Evolutionary conservation across 805 yeast species (phyloP).

Genomic region (Wickerhamiella galacta): DNA sequence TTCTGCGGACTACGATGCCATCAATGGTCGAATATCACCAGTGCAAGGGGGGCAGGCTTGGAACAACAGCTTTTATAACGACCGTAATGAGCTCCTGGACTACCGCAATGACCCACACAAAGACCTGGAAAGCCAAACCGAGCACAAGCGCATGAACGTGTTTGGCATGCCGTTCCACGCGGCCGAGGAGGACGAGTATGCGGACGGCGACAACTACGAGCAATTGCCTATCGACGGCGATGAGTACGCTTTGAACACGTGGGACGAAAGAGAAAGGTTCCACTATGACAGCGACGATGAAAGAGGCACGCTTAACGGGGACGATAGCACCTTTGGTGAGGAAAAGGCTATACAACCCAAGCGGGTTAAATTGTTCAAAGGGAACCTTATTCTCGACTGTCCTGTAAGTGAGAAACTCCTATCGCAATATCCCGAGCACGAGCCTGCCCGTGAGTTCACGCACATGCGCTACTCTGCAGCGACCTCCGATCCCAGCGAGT

Average conservation of each 20-base stretch:
- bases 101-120: not conserved
- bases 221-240: constrained; percentile 25
- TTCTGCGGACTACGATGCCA: too few species aligned
- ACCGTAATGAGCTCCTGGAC: not conserved
- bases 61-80: not conserved
- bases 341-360: constrained; percentile 22
- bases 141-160: constrained; percentile 1
- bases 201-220: constrained; percentile 16
- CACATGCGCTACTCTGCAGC: constrained; percentile 90
- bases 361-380: constrained; percentile 42
- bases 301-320: constrained; percentile 2
- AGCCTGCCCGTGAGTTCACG: constrained; percentile 48
- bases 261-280: constrained; percentile 9
- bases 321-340: constrained; percentile 9
- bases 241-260: constrained; percentile 23
- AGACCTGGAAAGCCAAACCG: not conserved
- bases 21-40: too few species aligned
- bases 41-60: too few species aligned
- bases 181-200: constrained; percentile 10
- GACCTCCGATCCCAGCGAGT: constrained; percentile 76
- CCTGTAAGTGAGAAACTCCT: constrained; percentile 64
- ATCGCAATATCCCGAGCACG: constrained; percentile 33
- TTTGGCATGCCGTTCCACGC: not conserved
- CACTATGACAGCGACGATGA: constrained; percentile 10
- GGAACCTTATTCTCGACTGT: constrained; percentile 75